Percentiles rank a stretch among this genome's conserved stretches.
phyloP scores from a whole-genome alignment of 2,329 filamentous ascomycete genomes.

The Fusarium tanahbumbuense region DNA sequence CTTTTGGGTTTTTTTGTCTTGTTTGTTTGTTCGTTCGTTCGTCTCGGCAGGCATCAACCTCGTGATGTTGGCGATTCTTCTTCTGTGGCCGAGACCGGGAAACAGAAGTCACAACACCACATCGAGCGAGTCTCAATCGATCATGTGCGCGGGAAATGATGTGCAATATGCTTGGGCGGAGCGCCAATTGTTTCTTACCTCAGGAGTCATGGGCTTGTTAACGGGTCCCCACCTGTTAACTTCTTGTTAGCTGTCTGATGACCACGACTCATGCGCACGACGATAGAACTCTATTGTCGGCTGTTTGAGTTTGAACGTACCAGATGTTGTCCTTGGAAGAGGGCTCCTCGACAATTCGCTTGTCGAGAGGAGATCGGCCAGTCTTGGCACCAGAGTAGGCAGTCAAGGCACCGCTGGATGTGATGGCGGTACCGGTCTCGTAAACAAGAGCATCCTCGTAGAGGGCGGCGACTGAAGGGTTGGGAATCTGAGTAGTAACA shows the following conservation, averaged over 20 bases:
- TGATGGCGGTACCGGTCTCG: conserved; percentile 97
- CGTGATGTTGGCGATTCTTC: conserved; percentile 32
- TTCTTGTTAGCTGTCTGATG: conserved; percentile 47
- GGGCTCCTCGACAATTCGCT: conserved; percentile 94
- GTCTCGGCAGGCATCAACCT: conserved; percentile 23
- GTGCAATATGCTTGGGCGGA: conserved; percentile 17
- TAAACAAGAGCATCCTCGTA: conserved; percentile 99
- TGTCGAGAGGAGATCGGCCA: conserved; percentile 94
- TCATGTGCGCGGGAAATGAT: conserved; percentile 3
- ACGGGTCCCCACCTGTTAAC: conserved; percentile 85
- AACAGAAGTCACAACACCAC: conserved; percentile 18
- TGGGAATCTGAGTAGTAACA: conserved; percentile 71
- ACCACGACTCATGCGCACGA: conserved; percentile 24
- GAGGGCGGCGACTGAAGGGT: conserved; percentile 92
- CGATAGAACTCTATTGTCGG: conserved; percentile 29
- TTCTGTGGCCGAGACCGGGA: conserved; percentile 6
- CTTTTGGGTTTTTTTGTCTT: background rate
- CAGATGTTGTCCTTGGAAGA: conserved; percentile 92
- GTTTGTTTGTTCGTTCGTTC: conserved; percentile 2
- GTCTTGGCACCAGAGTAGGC: conserved; percentile 99
- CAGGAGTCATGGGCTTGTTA: conserved; percentile 97
- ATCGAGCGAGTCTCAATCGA: conserved; percentile 12
- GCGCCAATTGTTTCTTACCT: conserved; percentile 68
- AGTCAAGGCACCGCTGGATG: conserved; percentile 91
- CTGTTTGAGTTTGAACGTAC: conserved; percentile 56